Evolutionary conservation across 805 yeast species (phyloP).

Genomic region (Brettanomyces sp.): DNA sequence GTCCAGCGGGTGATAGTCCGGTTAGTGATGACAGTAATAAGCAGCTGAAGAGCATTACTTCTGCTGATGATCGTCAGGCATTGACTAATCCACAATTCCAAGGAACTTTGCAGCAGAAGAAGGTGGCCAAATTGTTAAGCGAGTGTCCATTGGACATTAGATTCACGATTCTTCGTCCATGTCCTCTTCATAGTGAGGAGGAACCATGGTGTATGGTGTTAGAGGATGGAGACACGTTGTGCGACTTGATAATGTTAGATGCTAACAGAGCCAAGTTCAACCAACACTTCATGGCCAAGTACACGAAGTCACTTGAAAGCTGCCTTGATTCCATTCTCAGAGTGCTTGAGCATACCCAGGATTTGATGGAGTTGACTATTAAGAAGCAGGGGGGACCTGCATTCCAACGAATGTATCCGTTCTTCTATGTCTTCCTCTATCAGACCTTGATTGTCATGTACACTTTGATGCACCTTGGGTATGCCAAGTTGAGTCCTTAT

Average conservation of each 20-base stretch:
- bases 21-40: not conserved
- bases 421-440: slow-evolving; percentile 38
- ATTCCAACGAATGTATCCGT: slow-evolving; percentile 34
- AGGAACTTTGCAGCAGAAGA: slow-evolving; percentile 12
- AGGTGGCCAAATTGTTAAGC: slow-evolving; percentile 12
- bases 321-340: slow-evolving; percentile 29
- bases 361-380: slow-evolving; percentile 26
- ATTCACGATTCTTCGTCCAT: slow-evolving; percentile 22
- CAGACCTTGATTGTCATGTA: slow-evolving; percentile 44
- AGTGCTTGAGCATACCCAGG: slow-evolving; percentile 28
- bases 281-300: slow-evolving; percentile 38
- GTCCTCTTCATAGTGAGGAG: slow-evolving; percentile 13
- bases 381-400: slow-evolving; percentile 20
- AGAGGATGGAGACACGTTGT: slow-evolving; percentile 28
- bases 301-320: slow-evolving; percentile 27
- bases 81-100: not conserved
- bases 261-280: slow-evolving; percentile 42
- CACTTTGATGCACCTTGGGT: slow-evolving; percentile 37
- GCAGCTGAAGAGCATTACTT: not conserved
- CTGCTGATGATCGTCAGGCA: not conserved
- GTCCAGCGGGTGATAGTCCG: not conserved
- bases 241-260: slow-evolving; percentile 38
- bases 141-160: slow-evolving; percentile 23
- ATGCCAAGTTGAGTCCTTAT: slow-evolving; percentile 20
- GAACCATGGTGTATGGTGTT: slow-evolving; percentile 19